phyloP scores from a whole-genome alignment of 257 asterid genomes.

The Linaria vulgaris region DNA sequence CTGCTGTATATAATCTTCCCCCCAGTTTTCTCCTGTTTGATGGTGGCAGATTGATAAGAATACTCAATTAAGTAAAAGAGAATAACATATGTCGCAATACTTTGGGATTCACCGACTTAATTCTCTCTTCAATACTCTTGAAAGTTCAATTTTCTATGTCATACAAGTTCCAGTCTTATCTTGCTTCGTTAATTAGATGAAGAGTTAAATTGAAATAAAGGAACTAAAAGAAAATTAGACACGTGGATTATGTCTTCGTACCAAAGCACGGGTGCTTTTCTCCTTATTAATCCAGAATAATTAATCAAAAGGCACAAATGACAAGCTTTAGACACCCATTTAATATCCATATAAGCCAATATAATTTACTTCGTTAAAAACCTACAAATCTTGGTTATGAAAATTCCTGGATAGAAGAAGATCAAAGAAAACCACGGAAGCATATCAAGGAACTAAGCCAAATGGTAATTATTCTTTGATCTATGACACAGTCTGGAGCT shows the following conservation, averaged over 20 bases:
- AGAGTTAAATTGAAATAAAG: background rate
- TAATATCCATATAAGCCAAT: too few relatives aligned
- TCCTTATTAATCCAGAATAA: background rate
- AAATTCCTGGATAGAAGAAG: too few relatives aligned
- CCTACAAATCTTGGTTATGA: too few relatives aligned
- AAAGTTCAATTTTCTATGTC: background rate
- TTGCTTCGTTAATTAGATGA: background rate
- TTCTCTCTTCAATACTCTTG: background rate
- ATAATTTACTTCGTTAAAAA: too few relatives aligned
- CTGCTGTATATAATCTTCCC: conserved; percentile 70
- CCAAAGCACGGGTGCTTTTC: background rate
- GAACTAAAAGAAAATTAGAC: background rate
- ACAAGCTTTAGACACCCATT: too few relatives aligned
- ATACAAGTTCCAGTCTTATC: background rate
- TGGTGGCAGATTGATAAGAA: conserved; percentile 25
- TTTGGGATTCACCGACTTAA: background rate
- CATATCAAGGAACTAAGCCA: too few relatives aligned
- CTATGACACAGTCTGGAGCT: too few relatives aligned
- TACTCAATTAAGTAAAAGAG: conserved; percentile 4
- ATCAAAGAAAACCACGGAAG: too few relatives aligned
- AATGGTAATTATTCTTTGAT: too few relatives aligned
- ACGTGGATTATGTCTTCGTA: background rate
- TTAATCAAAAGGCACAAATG: too few relatives aligned
- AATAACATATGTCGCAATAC: background rate
- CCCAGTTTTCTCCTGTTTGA: conserved; percentile 77